Percentiles rank a stretch among this genome's conserved stretches.
Conservation (phyloP, 2,329 filamentous ascomycete genomes). For the Aspergillus ochraceoroseus region DNA sequence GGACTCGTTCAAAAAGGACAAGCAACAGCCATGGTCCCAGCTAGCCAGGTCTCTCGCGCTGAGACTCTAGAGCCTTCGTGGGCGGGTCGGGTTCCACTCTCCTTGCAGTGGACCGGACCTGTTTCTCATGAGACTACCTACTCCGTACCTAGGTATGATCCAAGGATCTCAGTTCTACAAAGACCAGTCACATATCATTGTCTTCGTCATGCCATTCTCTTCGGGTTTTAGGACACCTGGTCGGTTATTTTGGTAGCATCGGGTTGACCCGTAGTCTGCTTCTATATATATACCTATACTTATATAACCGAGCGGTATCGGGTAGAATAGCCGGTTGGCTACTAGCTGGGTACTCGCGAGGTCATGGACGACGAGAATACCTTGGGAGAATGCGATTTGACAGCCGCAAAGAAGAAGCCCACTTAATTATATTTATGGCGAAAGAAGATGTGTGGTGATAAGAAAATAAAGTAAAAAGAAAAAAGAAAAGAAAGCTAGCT, state of each 20-base stretch:
- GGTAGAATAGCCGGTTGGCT: constrained; percentile 5
- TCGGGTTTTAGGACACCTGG: too few relatives aligned
- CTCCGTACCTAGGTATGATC: too few relatives aligned
- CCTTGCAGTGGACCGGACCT: constrained; percentile 2
- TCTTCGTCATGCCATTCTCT: too few relatives aligned
- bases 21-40: too few relatives aligned
- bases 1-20: constrained; percentile 4
- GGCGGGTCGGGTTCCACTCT: constrained; percentile 9
- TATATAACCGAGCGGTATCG: constrained; percentile 2
- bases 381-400: too few relatives aligned
- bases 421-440: too few relatives aligned
- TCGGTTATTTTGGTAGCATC: too few relatives aligned
- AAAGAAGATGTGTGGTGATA: not conserved
- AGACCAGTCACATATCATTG: constrained; percentile 1
- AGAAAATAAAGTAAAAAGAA: not conserved
- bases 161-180: not conserved
- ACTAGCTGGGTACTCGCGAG: not conserved
- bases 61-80: not conserved
- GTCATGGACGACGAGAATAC: too few relatives aligned
- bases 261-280: not conserved
- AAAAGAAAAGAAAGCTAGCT: constrained; percentile 9
- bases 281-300: constrained; percentile 4
- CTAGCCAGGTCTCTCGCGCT: too few relatives aligned
- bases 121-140: constrained; percentile 2
- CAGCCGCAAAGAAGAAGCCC: too few relatives aligned